phyloP scores from a whole-genome alignment of 768 basidiomycete species.

The Amanita jacksonii region DNA sequence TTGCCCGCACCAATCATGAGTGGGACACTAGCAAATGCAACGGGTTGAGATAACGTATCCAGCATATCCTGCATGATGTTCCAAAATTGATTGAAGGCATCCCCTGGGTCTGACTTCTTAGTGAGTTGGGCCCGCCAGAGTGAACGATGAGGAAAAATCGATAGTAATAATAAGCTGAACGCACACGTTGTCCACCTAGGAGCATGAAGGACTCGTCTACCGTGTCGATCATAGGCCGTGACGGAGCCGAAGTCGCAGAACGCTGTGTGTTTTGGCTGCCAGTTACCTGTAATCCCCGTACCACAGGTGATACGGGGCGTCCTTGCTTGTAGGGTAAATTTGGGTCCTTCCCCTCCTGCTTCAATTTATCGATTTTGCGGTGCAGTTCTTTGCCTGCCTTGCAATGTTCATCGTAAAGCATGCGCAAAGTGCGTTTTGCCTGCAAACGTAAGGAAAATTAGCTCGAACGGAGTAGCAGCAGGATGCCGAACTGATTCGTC shows the following conservation, averaged over 20 bases:
- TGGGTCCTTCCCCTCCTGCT: slow-evolving; percentile 72
- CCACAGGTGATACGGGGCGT: slow-evolving; percentile 13
- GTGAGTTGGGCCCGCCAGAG: neutral
- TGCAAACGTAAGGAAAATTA: slow-evolving; percentile 19
- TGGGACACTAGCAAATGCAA: slow-evolving; percentile 78
- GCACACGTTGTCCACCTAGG: slow-evolving; percentile 62
- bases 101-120: slow-evolving; percentile 80
- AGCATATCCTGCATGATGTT: slow-evolving; percentile 80
- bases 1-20: slow-evolving; percentile 36
- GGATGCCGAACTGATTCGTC: slow-evolving; percentile 55
- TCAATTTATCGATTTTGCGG: slow-evolving; percentile 59
- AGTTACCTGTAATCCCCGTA: slow-evolving; percentile 20
- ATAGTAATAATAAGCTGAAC: slow-evolving; percentile 15
- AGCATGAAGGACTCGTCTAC: slow-evolving; percentile 90
- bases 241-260: slow-evolving; percentile 35
- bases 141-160: no score
- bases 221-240: slow-evolving; percentile 41
- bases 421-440: slow-evolving; percentile 70
- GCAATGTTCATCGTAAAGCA: slow-evolving; percentile 66
- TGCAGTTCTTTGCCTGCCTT: slow-evolving; percentile 67
- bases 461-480: slow-evolving; percentile 6
- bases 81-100: slow-evolving; percentile 88
- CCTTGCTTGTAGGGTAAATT: slow-evolving; percentile 54
- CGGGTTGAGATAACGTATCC: slow-evolving; percentile 77
- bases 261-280: slow-evolving; percentile 20